These are phyloP conservation scores for Phytophthora fragariaefolia DNA, from an alignment of 352 stramenopile genomes.

Conservation along the genomic window DNA sequence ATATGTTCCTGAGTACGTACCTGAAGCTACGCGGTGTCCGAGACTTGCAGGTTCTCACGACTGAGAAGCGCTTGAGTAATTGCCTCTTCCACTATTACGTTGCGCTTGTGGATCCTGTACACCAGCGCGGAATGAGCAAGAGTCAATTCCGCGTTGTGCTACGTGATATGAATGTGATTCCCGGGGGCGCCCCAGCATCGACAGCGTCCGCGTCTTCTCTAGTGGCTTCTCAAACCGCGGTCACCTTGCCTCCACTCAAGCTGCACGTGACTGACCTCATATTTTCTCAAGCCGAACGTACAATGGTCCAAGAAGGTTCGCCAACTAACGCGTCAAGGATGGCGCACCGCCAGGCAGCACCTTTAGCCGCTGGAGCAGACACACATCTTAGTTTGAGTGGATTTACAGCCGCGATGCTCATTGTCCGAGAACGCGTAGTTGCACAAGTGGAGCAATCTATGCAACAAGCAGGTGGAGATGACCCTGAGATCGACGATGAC, in stretches of 20 bases:
- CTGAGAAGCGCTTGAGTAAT: constrained; percentile 70
- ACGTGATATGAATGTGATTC: constrained; percentile 56
- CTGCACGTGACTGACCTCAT: constrained; percentile 71
- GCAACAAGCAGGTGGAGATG: constrained; percentile 27
- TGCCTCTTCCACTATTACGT: constrained; percentile 76
- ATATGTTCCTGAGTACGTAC: constrained; percentile 69
- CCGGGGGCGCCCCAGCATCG: constrained; percentile 21
- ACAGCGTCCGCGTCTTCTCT: constrained; percentile 16
- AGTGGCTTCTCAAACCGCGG: constrained; percentile 17
- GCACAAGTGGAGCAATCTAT: constrained; percentile 48
- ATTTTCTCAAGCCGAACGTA: constrained; percentile 56
- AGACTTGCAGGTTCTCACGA: constrained; percentile 57
- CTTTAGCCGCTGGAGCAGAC: constrained; percentile 19
- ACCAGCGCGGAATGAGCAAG: constrained; percentile 61
- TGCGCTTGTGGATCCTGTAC: constrained; percentile 55
- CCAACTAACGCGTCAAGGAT: constrained; percentile 31
- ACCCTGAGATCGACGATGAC: constrained; percentile 61
- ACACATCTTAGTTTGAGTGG: constrained; percentile 44
- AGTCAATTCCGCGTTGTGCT: constrained; percentile 68
- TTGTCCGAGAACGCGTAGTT: constrained; percentile 62
- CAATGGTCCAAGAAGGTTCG: constrained; percentile 42
- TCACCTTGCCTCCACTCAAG: constrained; percentile 46
- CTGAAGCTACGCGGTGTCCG: constrained; percentile 51
- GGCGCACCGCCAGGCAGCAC: constrained; percentile 37
- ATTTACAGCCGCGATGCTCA: constrained; percentile 64